phyloP scores from a whole-genome alignment of 1,284 basidiomycete species.

The Ceratobasidium sp. region DNA sequence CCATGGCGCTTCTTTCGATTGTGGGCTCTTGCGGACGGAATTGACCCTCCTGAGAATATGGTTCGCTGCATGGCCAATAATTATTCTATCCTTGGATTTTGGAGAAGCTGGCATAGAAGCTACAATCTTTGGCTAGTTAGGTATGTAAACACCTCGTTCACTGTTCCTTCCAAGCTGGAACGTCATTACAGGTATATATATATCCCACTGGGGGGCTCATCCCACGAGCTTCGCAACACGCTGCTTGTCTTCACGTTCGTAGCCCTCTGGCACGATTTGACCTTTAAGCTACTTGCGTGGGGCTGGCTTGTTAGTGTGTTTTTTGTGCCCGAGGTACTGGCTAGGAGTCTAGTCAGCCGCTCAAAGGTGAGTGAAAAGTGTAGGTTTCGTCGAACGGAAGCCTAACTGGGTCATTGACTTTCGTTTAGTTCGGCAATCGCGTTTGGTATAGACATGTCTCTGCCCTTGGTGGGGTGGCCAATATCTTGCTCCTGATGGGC shows the following conservation, averaged over 20 bases:
- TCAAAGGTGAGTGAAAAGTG: constrained; percentile 62
- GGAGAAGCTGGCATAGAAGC: constrained; percentile 95
- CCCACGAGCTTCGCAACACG: constrained; percentile 51
- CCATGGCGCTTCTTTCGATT: constrained; percentile 98
- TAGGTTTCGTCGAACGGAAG: background rate
- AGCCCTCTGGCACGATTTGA: constrained; percentile 98
- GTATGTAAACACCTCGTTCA: constrained; percentile 51
- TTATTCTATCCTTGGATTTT: constrained; percentile 92
- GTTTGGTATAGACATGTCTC: constrained; percentile 89
- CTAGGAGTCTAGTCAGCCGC: constrained; percentile 63
- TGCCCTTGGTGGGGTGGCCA: constrained; percentile 84
- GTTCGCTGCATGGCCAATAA: constrained; percentile 98
- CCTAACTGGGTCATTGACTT: constrained; percentile 8
- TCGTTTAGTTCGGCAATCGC: constrained; percentile 64
- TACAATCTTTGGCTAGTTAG: constrained; percentile 97
- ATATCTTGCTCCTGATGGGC: constrained; percentile 88
- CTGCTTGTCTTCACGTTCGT: constrained; percentile 94
- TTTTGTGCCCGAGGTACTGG: constrained; percentile 84
- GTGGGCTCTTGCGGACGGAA: constrained; percentile 88
- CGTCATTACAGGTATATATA: constrained; percentile 82
- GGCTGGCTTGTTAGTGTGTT: constrained; percentile 95
- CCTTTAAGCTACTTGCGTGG: constrained; percentile 89
- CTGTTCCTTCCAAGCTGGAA: constrained; percentile 3
- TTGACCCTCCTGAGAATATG: constrained; percentile 99
- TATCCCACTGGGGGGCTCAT: constrained; percentile 84